A percentile compares a stretch with the other conserved stretches of the same genome.
phyloP scores from a whole-genome alignment of 1,284 basidiomycete species.

The Malassezia globosa region DNA sequence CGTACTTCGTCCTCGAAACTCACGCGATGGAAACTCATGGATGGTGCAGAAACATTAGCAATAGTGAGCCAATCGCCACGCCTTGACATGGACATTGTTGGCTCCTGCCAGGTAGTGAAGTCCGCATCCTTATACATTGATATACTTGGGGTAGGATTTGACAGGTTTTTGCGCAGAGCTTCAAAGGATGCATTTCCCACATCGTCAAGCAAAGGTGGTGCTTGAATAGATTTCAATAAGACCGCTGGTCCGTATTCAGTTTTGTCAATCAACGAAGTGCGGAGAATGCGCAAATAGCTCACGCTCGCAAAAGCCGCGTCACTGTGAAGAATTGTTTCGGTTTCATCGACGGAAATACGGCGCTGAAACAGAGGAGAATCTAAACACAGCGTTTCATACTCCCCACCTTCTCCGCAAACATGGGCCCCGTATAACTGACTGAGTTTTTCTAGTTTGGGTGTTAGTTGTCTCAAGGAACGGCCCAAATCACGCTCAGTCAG shows the following conservation, averaged over 20 bases:
- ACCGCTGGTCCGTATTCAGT: not conserved
- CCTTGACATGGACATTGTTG: not conserved
- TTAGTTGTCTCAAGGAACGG: constrained; percentile 64
- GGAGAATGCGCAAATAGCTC: constrained; percentile 30
- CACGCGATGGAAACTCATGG: not conserved
- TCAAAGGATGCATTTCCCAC: not conserved
- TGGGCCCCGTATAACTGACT: constrained; percentile 77
- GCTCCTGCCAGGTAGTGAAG: not conserved
- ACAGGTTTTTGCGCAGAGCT: not conserved
- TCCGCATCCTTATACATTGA: not conserved
- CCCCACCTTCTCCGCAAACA: constrained; percentile 92
- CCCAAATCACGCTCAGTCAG: constrained; percentile 66
- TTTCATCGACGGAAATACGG: constrained; percentile 56
- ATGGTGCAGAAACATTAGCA: constrained; percentile 1
- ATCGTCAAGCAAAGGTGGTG: constrained; percentile 22
- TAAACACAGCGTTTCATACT: constrained; percentile 88
- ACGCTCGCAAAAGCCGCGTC: constrained; percentile 39
- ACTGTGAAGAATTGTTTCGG: constrained; percentile 32
- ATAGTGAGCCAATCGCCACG: constrained; percentile 3
- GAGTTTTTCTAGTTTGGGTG: constrained; percentile 61
- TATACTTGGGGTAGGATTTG: not conserved
- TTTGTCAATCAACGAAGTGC: constrained; percentile 28
- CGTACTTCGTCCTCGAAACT: constrained; percentile 3
- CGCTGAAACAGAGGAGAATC: constrained; percentile 80
- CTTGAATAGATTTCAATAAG: not conserved